Evolutionary conservation across 352 stramenopile genomes (phyloP).

Genomic region (Globisporangium heterothallicum): DNA sequence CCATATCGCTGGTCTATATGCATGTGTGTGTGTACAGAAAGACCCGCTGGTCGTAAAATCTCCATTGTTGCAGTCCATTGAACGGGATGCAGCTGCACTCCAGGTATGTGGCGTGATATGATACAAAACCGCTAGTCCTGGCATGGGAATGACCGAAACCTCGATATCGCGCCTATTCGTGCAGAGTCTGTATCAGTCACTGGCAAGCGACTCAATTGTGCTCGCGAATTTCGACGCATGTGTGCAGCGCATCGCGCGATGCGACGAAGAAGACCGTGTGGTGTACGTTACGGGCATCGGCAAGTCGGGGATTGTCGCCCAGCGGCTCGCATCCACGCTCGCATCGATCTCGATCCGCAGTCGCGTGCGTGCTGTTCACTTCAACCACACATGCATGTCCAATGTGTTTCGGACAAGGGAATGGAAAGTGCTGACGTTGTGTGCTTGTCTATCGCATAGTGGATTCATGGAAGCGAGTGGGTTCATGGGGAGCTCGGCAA

Average conservation of each 20-base stretch:
- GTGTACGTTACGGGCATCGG: constrained; percentile 75
- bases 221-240: constrained; percentile 24
- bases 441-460: constrained; percentile 21
- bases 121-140: too few relatives aligned
- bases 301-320: constrained; percentile 75
- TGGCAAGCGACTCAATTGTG: constrained; percentile 21
- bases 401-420: too few relatives aligned
- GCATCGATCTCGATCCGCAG: constrained; percentile 69
- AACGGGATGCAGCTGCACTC: constrained; percentile 11
- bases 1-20: too few relatives aligned
- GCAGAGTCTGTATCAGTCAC: constrained; percentile 36
- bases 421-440: too few relatives aligned
- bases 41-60: background rate
- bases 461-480: constrained; percentile 77
- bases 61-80: constrained; percentile 14
- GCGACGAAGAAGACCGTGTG: constrained; percentile 31
- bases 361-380: constrained; percentile 51
- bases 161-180: too few relatives aligned
- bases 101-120: too few relatives aligned
- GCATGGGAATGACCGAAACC: too few relatives aligned
- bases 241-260: constrained; percentile 33
- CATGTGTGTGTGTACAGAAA: background rate
- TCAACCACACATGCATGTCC: too few relatives aligned
- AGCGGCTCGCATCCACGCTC: constrained; percentile 61
- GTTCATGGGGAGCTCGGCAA: constrained; percentile 74